Evolutionary conservation across 495 filamentous ascomycete species (phyloP).

Genomic region (Cenococcum geophilum): DNA sequence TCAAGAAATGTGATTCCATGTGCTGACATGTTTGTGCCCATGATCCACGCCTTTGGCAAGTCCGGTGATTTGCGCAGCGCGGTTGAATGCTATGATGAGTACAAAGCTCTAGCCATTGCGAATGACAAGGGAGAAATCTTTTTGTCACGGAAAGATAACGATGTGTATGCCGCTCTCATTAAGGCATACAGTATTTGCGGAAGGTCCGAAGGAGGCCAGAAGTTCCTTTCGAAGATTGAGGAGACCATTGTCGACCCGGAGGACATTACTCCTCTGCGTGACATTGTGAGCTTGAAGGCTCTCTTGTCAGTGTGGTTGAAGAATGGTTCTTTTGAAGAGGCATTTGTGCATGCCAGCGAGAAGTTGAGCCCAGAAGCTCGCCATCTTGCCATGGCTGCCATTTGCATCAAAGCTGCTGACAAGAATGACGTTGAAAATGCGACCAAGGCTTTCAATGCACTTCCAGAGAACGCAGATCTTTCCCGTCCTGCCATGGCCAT

Average conservation of each 20-base stretch:
- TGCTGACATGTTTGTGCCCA: conserved; percentile 75
- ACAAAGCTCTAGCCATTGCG: conserved; percentile 73
- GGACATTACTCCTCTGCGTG: conserved; percentile 56
- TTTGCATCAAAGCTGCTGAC: conserved; percentile 71
- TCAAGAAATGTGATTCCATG: conserved; percentile 60
- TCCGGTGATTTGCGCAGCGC: conserved; percentile 75
- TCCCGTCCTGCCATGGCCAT: conserved; percentile 70
- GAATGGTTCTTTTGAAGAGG: conserved; percentile 57
- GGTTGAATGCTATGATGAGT: conserved; percentile 94
- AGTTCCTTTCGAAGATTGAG: conserved; percentile 74
- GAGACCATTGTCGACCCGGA: conserved; percentile 35
- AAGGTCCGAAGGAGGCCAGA: conserved; percentile 67
- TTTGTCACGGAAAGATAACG: conserved; percentile 66
- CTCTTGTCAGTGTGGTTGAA: conserved; percentile 67
- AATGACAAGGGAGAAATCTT: conserved; percentile 69
- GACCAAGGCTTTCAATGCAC: conserved; percentile 54
- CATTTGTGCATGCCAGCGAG: conserved; percentile 54
- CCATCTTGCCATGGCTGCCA: conserved; percentile 50
- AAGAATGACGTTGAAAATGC: conserved; percentile 64
- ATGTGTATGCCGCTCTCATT: conserved; percentile 83
- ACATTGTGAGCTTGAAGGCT: conserved; percentile 63
- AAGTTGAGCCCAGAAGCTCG: conserved; percentile 46
- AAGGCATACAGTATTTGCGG: conserved; percentile 77
- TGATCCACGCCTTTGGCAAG: conserved; percentile 86
- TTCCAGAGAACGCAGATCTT: conserved; percentile 44